A percentile compares a stretch with the other conserved stretches of the same genome.
Conservation (phyloP, 1,284 basidiomycete genomes). For the Tylopilus sp. region DNA sequence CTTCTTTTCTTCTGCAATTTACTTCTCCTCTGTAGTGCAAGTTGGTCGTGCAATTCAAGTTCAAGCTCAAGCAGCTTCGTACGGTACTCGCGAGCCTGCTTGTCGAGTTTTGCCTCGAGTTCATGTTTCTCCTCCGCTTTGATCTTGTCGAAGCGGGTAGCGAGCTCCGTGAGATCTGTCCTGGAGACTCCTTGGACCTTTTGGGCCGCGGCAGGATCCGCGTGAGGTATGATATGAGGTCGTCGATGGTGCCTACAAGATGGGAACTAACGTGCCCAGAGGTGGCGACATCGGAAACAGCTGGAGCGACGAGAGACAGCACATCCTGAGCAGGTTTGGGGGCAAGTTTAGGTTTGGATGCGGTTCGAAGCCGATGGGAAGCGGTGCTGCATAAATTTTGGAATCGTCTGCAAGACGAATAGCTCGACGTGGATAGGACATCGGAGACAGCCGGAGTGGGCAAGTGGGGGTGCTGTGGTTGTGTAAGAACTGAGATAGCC, state of each 20-base stretch:
- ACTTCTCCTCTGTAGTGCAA: slow-evolving; percentile 87
- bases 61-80: slow-evolving; percentile 86
- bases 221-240: slow-evolving; percentile 86
- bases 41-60: slow-evolving; percentile 85
- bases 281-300: slow-evolving; percentile 77
- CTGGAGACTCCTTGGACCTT: slow-evolving; percentile 85
- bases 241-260: slow-evolving; percentile 94
- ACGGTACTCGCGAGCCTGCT: slow-evolving; percentile 89
- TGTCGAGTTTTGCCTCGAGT: slow-evolving; percentile 85
- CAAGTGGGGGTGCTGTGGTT: slow-evolving; percentile 56
- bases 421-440: slow-evolving; percentile 31
- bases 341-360: slow-evolving; percentile 75
- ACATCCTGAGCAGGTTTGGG: slow-evolving; percentile 51
- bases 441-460: too few species aligned
- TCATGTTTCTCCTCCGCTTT: slow-evolving; percentile 85
- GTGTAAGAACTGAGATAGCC: slow-evolving; percentile 42
- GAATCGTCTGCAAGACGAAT: slow-evolving; percentile 45
- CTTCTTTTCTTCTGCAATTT: slow-evolving; percentile 84
- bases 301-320: slow-evolving; percentile 87
- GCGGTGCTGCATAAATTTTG: slow-evolving; percentile 74
- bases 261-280: slow-evolving; percentile 93
- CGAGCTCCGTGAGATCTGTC: slow-evolving; percentile 86
- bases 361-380: slow-evolving; percentile 92
- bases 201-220: slow-evolving; percentile 75
- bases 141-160: slow-evolving; percentile 81